A percentile compares a stretch with the other conserved stretches of the same genome.
phyloP scores from a whole-genome alignment of 352 stramenopile species.

The Globisporangium solare region DNA sequence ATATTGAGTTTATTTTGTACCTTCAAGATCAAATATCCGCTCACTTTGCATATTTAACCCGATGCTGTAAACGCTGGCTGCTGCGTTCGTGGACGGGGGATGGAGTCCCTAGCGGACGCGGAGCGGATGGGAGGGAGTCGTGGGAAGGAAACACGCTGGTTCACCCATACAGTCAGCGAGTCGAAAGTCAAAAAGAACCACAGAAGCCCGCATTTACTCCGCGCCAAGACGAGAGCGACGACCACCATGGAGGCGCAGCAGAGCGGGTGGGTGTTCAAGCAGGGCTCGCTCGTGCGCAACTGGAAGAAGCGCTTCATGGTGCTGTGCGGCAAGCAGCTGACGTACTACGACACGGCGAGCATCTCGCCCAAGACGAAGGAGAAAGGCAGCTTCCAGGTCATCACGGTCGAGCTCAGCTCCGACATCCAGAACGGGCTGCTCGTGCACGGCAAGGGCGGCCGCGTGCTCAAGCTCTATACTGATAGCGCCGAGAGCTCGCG shows the following conservation, averaged over 20 bases:
- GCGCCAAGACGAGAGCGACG: too few species aligned
- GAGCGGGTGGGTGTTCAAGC: conserved; percentile 81
- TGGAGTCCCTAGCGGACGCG: too few species aligned
- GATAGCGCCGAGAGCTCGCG: conserved; percentile 64
- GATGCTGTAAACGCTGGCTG: too few species aligned
- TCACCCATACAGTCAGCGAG: conserved; percentile 1
- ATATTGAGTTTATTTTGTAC: too few species aligned
- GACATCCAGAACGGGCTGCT: conserved; percentile 83
- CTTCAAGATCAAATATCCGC: too few species aligned
- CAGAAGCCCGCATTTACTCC: too few species aligned
- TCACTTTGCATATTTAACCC: too few species aligned
- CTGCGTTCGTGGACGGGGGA: too few species aligned
- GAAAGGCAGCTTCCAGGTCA: conserved; percentile 81
- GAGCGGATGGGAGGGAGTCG: too few species aligned
- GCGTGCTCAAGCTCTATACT: conserved; percentile 87
- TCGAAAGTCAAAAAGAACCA: too few species aligned
- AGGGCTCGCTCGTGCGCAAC: conserved; percentile 72
- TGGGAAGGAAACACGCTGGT: too few species aligned
- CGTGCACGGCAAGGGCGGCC: conserved; percentile 70
- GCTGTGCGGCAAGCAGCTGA: conserved; percentile 69
- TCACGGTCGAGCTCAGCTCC: conserved; percentile 75
- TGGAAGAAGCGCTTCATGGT: conserved; percentile 89
- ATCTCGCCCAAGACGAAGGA: conserved; percentile 54
- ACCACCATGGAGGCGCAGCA: conserved; percentile 55
- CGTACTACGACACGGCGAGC: conserved; percentile 78